Base-by-base conservation (phyloP, 108 stramenopile genomes). In the Conticribra guillardii region DNA sequence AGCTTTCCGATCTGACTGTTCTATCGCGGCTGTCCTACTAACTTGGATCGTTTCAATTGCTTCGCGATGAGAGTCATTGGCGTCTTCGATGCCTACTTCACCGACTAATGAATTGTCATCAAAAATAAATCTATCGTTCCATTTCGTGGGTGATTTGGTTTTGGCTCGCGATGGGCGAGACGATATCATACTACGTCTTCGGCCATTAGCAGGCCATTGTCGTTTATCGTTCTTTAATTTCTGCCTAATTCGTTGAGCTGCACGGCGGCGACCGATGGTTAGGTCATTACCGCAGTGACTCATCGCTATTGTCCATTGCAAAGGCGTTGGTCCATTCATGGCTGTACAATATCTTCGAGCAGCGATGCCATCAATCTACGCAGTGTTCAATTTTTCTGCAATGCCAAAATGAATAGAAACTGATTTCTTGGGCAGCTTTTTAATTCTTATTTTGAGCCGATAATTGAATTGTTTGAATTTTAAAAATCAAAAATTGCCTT, bases 91-190 rank as follows among this genome's bases (percentile, higher is more conserved):
- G 16, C 18, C 19, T 21, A 7, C 24, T 0, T 19, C 48, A 19
- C 22, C 48, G 3, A 16, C 17, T 0, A 17, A 26, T 26, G 3
- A 27, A 3, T 49, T 52, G 4, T 64, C 71, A 46, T 73, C 62
- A 18, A 64, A 73, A 19, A 73, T 73, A 26, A 73, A 64, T 0
- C 71, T 61, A 17, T 73, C 61, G 27, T 73, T 73, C 71, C 71
- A 73, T 55, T 15, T 24, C 31, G 33, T 58, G 46, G n/a, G 41
- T 19, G 29, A 18, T 24, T 4, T 37, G 52, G 37, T 16, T 55
- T 22, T 2, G 60, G 60, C 37, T 11, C 21, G 4, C 1, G 31
- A 1, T 2, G 15, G 17, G 46, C 5, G 34, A 22, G 68, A 46
- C 21, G 53, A n/a, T n/a, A n/a, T n/a, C n/a, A n/a, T n/a, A n/a